A percentile compares a stretch with the other conserved stretches of the same genome.
Evolutionary conservation across 768 basidiomycete genomes (phyloP).

Genomic region (Lactarius sp.): DNA sequence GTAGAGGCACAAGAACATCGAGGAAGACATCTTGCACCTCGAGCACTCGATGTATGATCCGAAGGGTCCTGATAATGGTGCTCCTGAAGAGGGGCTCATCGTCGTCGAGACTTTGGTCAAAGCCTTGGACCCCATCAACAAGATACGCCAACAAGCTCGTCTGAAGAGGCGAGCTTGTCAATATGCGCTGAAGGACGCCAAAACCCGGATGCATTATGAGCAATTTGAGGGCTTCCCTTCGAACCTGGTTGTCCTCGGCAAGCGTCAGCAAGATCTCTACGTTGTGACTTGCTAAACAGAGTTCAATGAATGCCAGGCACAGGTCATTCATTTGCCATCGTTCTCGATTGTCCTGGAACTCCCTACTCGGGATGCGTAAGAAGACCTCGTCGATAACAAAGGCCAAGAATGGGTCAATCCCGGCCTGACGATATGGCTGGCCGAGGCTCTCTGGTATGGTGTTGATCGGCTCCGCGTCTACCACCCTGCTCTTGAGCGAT

Average conservation of each 20-base stretch:
- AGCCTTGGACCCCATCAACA: conserved; percentile 72
- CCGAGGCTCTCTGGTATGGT: conserved; percentile 80
- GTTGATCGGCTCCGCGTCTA: conserved; percentile 56
- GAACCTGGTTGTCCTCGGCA: conserved; percentile 46
- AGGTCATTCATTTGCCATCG: conserved; percentile 85
- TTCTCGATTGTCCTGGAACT: conserved; percentile 70
- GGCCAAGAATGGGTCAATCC: conserved; percentile 74
- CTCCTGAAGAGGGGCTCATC: conserved; percentile 68
- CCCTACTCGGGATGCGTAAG: conserved; percentile 65
- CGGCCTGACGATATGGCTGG: conserved; percentile 72
- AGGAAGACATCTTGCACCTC: conserved; percentile 87
- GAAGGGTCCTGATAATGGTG: conserved; percentile 74
- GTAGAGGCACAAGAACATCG: conserved; percentile 77
- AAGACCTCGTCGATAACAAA: conserved; percentile 92
- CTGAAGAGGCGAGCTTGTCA: conserved; percentile 71
- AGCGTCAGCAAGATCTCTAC: conserved; percentile 63
- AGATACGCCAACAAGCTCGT: conserved; percentile 70
- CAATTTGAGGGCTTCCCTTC: conserved; percentile 52
- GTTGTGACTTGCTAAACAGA: conserved; percentile 75
- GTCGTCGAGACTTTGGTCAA: conserved; percentile 63
- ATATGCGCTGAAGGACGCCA: conserved; percentile 72
- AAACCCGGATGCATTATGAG: conserved; percentile 80
- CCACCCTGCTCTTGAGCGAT: conserved; percentile 52
- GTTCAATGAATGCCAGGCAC: conserved; percentile 80
- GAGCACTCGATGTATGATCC: conserved; percentile 75